Evolutionary conservation across 2,329 filamentous ascomycete species (phyloP).

Genomic region (Thelonectria blattea): DNA sequence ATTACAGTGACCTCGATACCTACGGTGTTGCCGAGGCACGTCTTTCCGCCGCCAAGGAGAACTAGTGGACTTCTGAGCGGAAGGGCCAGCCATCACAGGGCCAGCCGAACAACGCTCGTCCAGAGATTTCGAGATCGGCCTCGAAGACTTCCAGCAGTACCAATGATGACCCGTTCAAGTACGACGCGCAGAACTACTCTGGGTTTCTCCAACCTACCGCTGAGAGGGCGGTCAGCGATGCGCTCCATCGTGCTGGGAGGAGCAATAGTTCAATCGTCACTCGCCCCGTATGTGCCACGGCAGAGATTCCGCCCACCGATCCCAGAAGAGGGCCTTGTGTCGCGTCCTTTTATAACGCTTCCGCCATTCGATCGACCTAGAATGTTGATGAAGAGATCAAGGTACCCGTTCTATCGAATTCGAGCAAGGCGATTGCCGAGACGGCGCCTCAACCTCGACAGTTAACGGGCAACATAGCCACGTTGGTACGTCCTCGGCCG

Average conservation of each 20-base stretch:
- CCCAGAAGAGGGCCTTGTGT: constrained; percentile 15
- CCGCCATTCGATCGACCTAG: constrained; percentile 48
- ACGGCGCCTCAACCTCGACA: constrained; percentile 17
- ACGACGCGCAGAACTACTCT: constrained; percentile 49
- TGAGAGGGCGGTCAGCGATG: constrained; percentile 52
- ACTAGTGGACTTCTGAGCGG: constrained; percentile 2
- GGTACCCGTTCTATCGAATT: constrained; percentile 39
- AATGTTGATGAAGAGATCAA: constrained; percentile 49
- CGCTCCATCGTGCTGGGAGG: constrained; percentile 42
- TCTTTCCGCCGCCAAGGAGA: constrained; percentile 4
- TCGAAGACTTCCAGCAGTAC: constrained; percentile 44
- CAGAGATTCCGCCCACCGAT: constrained; percentile 5
- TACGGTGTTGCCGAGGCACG: constrained; percentile 12
- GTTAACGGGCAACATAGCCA: constrained; percentile 26
- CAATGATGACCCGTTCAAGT: constrained; percentile 53
- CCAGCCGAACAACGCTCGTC: neutral
- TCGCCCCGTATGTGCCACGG: constrained; percentile 9
- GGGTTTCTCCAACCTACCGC: constrained; percentile 46
- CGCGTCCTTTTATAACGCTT: constrained; percentile 45
- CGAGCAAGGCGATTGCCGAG: constrained; percentile 1
- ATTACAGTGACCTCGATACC: constrained; percentile 33
- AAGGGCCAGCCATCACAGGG: neutral
- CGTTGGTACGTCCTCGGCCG: constrained; percentile 25
- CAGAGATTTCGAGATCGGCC: constrained; percentile 26
- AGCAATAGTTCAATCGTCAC: constrained; percentile 24